Evolutionary conservation across 108 stramenopile genomes (phyloP).

Genomic region (Nitzschia putrida): DNA sequence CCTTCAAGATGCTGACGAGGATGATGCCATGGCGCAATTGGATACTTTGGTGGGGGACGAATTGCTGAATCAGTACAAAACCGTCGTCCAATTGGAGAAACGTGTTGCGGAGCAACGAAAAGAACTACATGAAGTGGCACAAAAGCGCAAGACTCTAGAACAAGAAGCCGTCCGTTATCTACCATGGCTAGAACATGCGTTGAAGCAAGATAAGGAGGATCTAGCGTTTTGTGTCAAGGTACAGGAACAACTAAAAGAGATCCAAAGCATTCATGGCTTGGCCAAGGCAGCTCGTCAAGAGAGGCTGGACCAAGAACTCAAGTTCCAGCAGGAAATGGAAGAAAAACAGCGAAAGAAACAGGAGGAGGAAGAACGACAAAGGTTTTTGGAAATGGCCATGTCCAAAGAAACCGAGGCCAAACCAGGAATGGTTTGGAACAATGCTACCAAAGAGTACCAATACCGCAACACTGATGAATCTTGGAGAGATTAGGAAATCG

Average conservation of each 20-base stretch:
- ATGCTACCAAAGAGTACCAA: conserved; percentile 74
- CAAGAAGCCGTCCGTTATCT: conserved; percentile 65
- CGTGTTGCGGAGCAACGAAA: conserved; percentile 44
- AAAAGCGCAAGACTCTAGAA: conserved; percentile 52
- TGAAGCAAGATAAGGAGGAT: conserved; percentile 77
- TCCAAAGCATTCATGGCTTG: conserved; percentile 54
- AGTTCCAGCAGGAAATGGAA: conserved; percentile 43
- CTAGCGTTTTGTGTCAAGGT: conserved; percentile 56
- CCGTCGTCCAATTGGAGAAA: conserved; percentile 40
- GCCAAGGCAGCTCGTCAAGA: conserved; percentile 53
- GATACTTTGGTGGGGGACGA: conserved; percentile 44
- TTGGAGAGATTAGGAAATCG: conserved; percentile 67
- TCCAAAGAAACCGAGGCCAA: conserved; percentile 70
- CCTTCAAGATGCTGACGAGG: conserved; percentile 18
- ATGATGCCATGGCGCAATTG: conserved; percentile 7
- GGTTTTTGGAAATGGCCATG: conserved; percentile 59
- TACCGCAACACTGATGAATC: conserved; percentile 80
- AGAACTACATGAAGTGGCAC: conserved; percentile 62
- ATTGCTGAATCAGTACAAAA: conserved; percentile 48
- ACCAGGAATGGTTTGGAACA: conserved; percentile 86
- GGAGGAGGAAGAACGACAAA: conserved; percentile 50
- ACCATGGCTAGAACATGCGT: conserved; percentile 64
- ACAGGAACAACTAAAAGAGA: conserved; percentile 46
- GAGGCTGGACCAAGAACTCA: conserved; percentile 47
- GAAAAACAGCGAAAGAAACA: conserved; percentile 50